Evolutionary conservation across 164 flowering plant genomes (phyloP).

Genomic region (Kalanchoe fedtschenkoi): DNA sequence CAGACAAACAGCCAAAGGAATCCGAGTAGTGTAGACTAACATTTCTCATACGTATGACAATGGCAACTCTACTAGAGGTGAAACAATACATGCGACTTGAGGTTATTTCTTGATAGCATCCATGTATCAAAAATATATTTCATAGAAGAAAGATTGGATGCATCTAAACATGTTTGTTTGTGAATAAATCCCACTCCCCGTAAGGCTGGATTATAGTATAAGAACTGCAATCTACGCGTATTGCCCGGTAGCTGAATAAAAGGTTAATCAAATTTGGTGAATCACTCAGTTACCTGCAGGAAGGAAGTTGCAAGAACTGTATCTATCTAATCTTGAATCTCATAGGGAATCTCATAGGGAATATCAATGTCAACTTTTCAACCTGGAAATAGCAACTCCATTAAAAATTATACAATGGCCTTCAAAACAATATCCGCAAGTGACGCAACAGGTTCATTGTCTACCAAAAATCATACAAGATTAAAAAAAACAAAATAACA

Average conservation of each 20-base stretch:
- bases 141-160: neutral
- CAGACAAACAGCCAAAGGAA: too few species aligned
- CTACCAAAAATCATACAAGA: neutral
- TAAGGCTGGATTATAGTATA: neutral
- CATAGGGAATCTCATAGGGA: conserved; percentile 95
- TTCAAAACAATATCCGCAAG: neutral
- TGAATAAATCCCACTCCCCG: neutral
- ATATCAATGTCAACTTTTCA: conserved; percentile 76
- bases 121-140: neutral
- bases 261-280: too few species aligned
- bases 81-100: too few species aligned
- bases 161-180: neutral
- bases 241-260: too few species aligned
- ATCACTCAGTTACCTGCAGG: conserved; percentile 27
- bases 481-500: too few species aligned
- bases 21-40: too few species aligned
- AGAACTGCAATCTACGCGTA: neutral
- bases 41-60: too few species aligned
- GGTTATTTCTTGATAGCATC: neutral
- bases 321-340: conserved; percentile 70
- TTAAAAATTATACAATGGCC: neutral
- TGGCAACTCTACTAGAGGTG: too few species aligned
- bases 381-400: conserved; percentile 24
- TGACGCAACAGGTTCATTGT: neutral
- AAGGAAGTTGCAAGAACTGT: conserved; percentile 85